Percentiles rank a stretch among this genome's conserved stretches.
Evolutionary conservation across 2,329 filamentous ascomycete genomes (phyloP).

Genomic region (Akanthomyces uredinophilus): DNA sequence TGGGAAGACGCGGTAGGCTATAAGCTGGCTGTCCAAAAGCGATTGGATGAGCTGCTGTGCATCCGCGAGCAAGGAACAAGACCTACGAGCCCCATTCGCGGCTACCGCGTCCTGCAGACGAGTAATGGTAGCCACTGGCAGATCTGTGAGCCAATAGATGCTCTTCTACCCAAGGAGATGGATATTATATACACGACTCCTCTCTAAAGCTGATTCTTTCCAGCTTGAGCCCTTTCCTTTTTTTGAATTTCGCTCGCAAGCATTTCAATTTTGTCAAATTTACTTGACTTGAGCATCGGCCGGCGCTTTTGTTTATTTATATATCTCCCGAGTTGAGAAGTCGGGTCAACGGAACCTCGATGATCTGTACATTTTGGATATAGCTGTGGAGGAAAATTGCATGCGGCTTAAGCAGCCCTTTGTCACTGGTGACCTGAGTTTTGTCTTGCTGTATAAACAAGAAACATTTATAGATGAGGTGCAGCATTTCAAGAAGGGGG

Average conservation of each 20-base stretch:
- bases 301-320: too few species aligned
- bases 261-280: too few species aligned
- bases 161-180: slow-evolving; percentile 32
- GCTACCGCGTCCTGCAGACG: slow-evolving; percentile 28
- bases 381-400: too few species aligned
- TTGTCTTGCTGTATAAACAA: neutral
- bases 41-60: slow-evolving; percentile 30
- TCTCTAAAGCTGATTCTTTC: slow-evolving; percentile 4
- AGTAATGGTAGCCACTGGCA: slow-evolving; percentile 30
- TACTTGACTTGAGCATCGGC: too few species aligned
- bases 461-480: neutral
- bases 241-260: neutral
- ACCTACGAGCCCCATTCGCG: slow-evolving; percentile 22
- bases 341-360: too few species aligned
- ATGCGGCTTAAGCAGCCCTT: too few species aligned
- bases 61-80: slow-evolving; percentile 30
- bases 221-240: neutral
- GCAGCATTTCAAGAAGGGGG: neutral
- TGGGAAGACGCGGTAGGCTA: slow-evolving; percentile 56
- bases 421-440: too few species aligned
- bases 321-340: too few species aligned
- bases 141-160: slow-evolving; percentile 31
- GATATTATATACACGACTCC: slow-evolving; percentile 31
- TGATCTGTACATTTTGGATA: too few species aligned
- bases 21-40: slow-evolving; percentile 39